Evolutionary conservation across 2,329 filamentous ascomycete species (phyloP).

Genomic region (Samsoniella hepiali): DNA sequence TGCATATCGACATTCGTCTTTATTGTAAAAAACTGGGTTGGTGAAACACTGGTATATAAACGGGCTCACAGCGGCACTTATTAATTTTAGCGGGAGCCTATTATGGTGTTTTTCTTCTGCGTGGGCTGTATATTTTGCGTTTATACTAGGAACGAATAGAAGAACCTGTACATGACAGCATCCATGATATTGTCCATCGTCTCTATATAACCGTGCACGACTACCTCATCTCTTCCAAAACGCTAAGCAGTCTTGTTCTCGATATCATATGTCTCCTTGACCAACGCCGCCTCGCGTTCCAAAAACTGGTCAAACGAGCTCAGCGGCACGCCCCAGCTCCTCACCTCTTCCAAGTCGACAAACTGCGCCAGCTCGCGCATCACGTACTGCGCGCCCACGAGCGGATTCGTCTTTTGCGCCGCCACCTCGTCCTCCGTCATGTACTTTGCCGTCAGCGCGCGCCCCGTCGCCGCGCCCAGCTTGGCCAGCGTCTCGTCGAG

Average conservation of each 20-base stretch:
- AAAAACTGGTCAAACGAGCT: slow-evolving; percentile 43
- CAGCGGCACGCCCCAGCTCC: slow-evolving; percentile 38
- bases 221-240: no score
- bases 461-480: slow-evolving; percentile 34
- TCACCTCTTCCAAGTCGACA: slow-evolving; percentile 35
- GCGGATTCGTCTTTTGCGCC: slow-evolving; percentile 35
- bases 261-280: slow-evolving; percentile 30
- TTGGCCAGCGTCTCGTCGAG: slow-evolving; percentile 35
- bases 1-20: background rate
- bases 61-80: background rate
- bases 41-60: background rate
- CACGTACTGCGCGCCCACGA: slow-evolving; percentile 37
- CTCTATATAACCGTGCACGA: no score
- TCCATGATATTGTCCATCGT: no score
- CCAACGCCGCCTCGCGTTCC: slow-evolving; percentile 34
- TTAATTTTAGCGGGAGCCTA: background rate
- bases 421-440: slow-evolving; percentile 42
- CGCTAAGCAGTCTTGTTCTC: no score
- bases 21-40: background rate
- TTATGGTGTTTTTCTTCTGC: background rate
- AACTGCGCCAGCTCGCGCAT: slow-evolving; percentile 34
- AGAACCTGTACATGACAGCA: no score
- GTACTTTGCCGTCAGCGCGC: slow-evolving; percentile 36
- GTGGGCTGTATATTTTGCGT: background rate
- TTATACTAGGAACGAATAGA: no score